Conservation (phyloP, 2,329 filamentous ascomycete species). For the Hysterium pulicare region DNA sequence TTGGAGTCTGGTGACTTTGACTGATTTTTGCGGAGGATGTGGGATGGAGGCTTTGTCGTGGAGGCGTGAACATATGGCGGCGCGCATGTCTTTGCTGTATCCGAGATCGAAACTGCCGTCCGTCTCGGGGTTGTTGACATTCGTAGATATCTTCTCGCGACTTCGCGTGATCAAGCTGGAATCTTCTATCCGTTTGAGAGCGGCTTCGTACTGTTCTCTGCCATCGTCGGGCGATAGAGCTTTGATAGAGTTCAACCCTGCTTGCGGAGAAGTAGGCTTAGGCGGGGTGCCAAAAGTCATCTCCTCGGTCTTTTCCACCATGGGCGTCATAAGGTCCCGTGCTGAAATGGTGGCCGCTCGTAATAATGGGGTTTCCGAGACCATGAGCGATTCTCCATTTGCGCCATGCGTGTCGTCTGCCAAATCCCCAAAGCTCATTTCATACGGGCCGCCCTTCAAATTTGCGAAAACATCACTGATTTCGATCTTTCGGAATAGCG, state of each 20-base stretch:
- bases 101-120: conserved; percentile 33
- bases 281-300: conserved; percentile 37
- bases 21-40: conserved; percentile 48
- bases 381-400: conserved; percentile 41
- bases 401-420: conserved; percentile 34
- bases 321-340: conserved; percentile 6
- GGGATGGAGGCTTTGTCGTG: conserved; percentile 48
- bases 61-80: conserved; percentile 49
- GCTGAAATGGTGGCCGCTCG: conserved; percentile 35
- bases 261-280: conserved; percentile 31
- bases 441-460: conserved; percentile 50
- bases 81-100: conserved; percentile 45
- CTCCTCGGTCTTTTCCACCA: conserved; percentile 17
- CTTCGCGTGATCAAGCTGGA: conserved; percentile 29
- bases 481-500: conserved; percentile 49
- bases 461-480: conserved; percentile 54
- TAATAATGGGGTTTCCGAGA: conserved; percentile 46
- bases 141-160: conserved; percentile 19
- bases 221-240: conserved; percentile 44
- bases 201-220: conserved; percentile 40
- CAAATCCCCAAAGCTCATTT: conserved; percentile 49
- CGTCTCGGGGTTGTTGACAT: conserved; percentile 27
- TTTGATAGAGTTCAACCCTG: conserved; percentile 39
- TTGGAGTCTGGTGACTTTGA: conserved; percentile 49
- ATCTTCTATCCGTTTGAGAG: conserved; percentile 33